Conservation (phyloP, 441 rosid genomes). For the Codiaeum variegatum region DNA sequence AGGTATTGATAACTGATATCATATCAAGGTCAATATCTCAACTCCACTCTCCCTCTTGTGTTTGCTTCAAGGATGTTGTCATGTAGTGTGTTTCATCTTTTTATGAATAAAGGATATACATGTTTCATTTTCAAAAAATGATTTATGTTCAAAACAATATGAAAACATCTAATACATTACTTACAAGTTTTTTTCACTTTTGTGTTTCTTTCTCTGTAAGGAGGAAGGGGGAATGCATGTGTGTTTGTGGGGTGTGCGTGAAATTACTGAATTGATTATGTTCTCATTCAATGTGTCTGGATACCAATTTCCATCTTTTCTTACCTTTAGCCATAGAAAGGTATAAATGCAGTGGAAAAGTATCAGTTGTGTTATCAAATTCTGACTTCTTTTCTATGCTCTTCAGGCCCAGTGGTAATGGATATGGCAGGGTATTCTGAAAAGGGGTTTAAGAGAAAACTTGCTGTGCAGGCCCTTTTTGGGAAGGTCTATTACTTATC, state of each 20-base stretch:
- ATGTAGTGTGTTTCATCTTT: not conserved
- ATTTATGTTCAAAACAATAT: not conserved
- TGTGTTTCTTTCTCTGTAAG: not conserved
- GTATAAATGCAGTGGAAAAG: not conserved
- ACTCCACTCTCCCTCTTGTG: not conserved
- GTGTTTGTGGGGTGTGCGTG: no score
- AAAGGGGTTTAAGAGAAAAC: constrained; percentile 89
- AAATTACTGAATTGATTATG: not conserved
- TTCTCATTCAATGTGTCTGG: not conserved
- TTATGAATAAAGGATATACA: not conserved
- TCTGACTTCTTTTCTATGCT: constrained; percentile 15
- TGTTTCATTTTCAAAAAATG: no score
- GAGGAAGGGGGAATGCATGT: not conserved
- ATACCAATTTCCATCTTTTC: not conserved
- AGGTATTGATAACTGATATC: not conserved
- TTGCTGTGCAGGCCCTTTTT: constrained; percentile 82
- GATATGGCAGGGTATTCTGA: constrained; percentile 77
- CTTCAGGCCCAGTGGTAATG: constrained; percentile 88
- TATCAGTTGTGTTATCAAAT: constrained; percentile 1
- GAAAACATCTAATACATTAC: not conserved
- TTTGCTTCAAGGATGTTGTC: not conserved
- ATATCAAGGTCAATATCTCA: not conserved
- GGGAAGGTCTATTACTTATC: constrained; percentile 88
- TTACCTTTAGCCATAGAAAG: not conserved
- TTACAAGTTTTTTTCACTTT: not conserved